Conservation (phyloP, 169 alveolate genomes). For the Cryptosporidium andersoni region DNA sequence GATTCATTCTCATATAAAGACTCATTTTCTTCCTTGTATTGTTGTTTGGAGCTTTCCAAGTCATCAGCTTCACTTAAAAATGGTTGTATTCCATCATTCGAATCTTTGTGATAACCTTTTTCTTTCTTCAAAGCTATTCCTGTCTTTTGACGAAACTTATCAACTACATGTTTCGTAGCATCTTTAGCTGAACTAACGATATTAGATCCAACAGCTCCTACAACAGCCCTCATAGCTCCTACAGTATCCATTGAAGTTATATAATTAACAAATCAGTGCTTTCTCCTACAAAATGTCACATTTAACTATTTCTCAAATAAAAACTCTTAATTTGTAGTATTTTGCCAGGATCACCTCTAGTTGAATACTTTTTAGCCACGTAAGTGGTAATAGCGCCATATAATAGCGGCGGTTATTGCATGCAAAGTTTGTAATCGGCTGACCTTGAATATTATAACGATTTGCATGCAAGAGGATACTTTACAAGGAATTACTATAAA, state of each 20-base stretch:
- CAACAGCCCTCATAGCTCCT: conserved; percentile 61
- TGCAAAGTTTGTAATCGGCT: too few species aligned
- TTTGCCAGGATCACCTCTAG: too few species aligned
- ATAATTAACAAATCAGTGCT: background rate
- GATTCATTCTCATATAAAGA: conserved; percentile 1
- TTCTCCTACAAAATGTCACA: too few species aligned
- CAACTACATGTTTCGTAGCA: conserved; percentile 64
- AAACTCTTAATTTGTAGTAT: too few species aligned
- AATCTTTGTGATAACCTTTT: background rate
- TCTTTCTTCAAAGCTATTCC: background rate
- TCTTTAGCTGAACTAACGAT: conserved; percentile 63
- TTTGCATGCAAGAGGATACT: too few species aligned
- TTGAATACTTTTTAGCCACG: too few species aligned
- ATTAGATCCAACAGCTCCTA: conserved; percentile 66
- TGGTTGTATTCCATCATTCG: background rate
- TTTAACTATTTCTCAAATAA: too few species aligned
- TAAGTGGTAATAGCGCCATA: too few species aligned
- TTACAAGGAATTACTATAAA: too few species aligned
- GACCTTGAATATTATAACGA: too few species aligned
- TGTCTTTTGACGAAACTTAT: conserved; percentile 30
- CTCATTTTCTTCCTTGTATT: background rate
- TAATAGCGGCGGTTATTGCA: too few species aligned
- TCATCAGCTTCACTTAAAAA: background rate
- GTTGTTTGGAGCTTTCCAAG: background rate
- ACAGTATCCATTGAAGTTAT: conserved; percentile 35